These are phyloP conservation scores for Fraxinus excelsior DNA, from an alignment of 257 asterid genomes.

Conservation along the genomic window DNA sequence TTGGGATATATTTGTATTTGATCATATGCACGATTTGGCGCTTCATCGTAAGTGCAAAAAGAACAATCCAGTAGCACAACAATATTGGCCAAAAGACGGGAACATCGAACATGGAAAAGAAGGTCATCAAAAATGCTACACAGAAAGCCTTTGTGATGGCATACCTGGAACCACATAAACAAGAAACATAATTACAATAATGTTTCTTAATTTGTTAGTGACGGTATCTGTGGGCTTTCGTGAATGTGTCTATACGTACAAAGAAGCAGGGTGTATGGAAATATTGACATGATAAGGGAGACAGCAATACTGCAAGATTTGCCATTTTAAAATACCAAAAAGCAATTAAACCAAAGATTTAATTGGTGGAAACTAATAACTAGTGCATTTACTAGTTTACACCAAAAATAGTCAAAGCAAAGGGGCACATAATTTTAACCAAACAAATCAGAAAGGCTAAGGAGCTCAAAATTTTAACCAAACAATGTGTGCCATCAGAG, in stretches of 20 bases:
- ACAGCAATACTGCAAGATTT: not conserved
- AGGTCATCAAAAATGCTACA: slow-evolving; percentile 61
- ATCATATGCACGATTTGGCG: slow-evolving; percentile 69
- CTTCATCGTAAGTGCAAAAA: slow-evolving; percentile 58
- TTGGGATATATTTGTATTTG: slow-evolving; percentile 57
- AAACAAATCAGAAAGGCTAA: not conserved
- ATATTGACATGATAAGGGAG: not conserved
- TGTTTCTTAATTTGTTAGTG: not conserved
- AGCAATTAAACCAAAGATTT: not conserved
- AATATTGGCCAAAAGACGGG: slow-evolving; percentile 75
- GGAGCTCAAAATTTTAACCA: not conserved
- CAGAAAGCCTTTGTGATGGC: slow-evolving; percentile 66
- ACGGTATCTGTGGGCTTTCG: not conserved
- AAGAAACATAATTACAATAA: not conserved
- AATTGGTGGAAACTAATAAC: not conserved
- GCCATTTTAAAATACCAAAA: not conserved
- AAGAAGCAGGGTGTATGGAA: not conserved
- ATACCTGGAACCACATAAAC: slow-evolving; percentile 41
- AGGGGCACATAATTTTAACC: not conserved
- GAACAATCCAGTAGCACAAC: slow-evolving; percentile 61
- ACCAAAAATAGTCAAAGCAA: not conserved
- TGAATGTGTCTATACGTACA: not conserved
- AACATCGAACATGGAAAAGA: slow-evolving; percentile 63
- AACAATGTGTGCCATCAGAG: not conserved
- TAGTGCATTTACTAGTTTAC: not conserved